Base-by-base conservation (phyloP, 164 flowering plant species). In the Vitis vinifera region DNA sequence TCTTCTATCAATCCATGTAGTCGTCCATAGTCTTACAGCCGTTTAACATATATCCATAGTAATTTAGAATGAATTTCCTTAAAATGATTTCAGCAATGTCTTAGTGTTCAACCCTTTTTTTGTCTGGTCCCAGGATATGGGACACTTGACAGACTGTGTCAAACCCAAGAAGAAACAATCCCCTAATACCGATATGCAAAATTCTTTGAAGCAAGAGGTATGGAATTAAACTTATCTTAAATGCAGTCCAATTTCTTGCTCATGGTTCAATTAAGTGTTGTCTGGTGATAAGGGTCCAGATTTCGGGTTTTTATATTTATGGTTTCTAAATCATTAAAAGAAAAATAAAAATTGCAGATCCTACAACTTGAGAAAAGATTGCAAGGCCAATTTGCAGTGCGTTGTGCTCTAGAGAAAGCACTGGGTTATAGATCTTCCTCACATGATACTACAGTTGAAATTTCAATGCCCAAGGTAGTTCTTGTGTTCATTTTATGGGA, bases 151-250 rank as follows among this genome's bases (percentile, higher is more conserved):
- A 58, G 76, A 73, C 50, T 7, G 53, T 63, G 51, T 37, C 27
- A 77, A 75, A 68, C 27, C 73, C 68, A 79, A 77, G 68, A 80
- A 76, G 73, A 82, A 81, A 58, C 69, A 68, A 44, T 84, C 76
- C 60, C 88, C 88, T 14, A 76, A 60, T 16, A 68, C 70, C 29
- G 78, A 77, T 64, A 79, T 79, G 12, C 89, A 82, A 17, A 75
- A 65, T 71, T 86, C 86, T 72, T 73, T 92, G 81, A 87, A 89
- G 83, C 88, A 87, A 83, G 97, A 94, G 95, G 99, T 94, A 84
- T 66, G 76, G 49, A 60, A 52, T 67, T 62, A 15, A 68, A 71
- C 30, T 65, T 57, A 56, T 61, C 10, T n/a, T 55, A 16, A n/a
- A 50, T 62, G 27, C 59, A 55, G 51, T 23, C 19, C 10, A 14